These are phyloP conservation scores for Solanum phureja DNA, from an alignment of 257 asterid genomes.

Conservation along the genomic window DNA sequence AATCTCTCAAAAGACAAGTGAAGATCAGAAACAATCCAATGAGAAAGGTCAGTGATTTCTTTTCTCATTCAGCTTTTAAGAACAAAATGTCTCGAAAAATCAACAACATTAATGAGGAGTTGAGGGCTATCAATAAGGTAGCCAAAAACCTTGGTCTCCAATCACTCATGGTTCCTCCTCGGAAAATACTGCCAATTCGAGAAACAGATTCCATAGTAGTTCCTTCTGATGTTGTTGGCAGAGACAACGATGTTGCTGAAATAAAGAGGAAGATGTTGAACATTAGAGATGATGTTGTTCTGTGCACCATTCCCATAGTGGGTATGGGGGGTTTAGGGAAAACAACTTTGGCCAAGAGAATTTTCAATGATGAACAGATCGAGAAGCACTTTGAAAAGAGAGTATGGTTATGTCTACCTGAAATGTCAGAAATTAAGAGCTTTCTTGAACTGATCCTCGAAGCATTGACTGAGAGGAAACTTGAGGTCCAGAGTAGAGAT, in stretches of 20 bases:
- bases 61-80: background rate
- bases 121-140: background rate
- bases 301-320: background rate
- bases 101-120: background rate
- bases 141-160: background rate
- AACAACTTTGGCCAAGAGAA: conserved; percentile 6
- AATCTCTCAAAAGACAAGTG: background rate
- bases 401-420: too few species aligned
- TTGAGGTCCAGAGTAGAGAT: too few species aligned
- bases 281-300: background rate
- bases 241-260: background rate
- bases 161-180: background rate
- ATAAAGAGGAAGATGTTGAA: background rate
- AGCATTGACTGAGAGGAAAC: too few species aligned
- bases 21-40: background rate
- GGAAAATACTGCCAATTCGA: background rate
- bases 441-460: too few species aligned
- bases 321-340: conserved; percentile 12
- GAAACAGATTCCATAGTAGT: background rate
- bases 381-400: background rate
- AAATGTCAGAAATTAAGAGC: too few species aligned
- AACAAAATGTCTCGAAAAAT: background rate
- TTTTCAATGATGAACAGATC: conserved; percentile 2
- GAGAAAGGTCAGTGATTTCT: background rate
- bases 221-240: background rate